phyloP scores from a whole-genome alignment of 2,329 filamentous ascomycete genomes.

The Pseudogymnoascus sp. region DNA sequence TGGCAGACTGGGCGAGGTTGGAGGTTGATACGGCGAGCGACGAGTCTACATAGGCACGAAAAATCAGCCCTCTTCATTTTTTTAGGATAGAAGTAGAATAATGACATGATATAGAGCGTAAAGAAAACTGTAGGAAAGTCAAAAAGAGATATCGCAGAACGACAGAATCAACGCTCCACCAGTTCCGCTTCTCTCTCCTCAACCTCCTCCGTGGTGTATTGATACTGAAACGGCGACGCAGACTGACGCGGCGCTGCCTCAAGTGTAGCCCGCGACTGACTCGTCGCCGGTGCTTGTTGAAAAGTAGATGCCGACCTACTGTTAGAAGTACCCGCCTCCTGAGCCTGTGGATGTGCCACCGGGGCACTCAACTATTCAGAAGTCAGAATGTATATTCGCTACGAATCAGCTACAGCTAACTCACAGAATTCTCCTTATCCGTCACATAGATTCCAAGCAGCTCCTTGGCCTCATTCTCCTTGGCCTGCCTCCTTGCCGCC shows the following conservation, averaged over 20 bases:
- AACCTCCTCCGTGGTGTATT: conserved; percentile 16
- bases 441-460: conserved; percentile 16
- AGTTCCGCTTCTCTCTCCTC: conserved; percentile 22
- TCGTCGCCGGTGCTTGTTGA: not conserved
- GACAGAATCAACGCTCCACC: conserved; percentile 11
- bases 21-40: conserved; percentile 21
- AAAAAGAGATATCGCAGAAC: not conserved
- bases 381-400: conserved; percentile 3
- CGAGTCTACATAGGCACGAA: conserved; percentile 24
- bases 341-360: not conserved
- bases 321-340: not conserved
- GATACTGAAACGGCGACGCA: not conserved
- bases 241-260: conserved; percentile 13
- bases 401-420: conserved; percentile 2
- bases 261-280: conserved; percentile 14
- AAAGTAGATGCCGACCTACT: not conserved
- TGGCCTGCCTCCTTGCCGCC: conserved; percentile 17
- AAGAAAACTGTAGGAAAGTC: not conserved
- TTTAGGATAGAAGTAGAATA: conserved; percentile 10
- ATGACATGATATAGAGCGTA: not conserved
- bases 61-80: conserved; percentile 24
- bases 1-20: conserved; percentile 20
- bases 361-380: not conserved
- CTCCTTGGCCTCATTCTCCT: conserved; percentile 21
- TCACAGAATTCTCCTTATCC: conserved; percentile 11